Evolutionary conservation across 192 early-diverging fungal species (phyloP).

Genomic region (Coemansia asiatica): DNA sequence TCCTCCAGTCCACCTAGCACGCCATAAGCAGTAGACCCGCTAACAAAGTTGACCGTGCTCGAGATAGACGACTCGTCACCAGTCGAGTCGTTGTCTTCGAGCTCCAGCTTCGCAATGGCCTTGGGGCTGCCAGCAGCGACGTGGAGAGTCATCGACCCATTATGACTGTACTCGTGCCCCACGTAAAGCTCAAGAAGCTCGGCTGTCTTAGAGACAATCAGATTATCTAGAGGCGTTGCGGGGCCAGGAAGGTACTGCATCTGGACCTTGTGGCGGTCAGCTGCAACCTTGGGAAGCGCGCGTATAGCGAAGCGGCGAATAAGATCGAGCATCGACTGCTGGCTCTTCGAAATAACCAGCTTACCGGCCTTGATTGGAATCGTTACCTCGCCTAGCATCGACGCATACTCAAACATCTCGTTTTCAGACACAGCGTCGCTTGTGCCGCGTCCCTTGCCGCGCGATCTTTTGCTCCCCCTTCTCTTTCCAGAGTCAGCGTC

Average conservation of each 20-base stretch:
- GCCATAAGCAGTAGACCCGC: not conserved
- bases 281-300: slow-evolving; percentile 40
- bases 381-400: slow-evolving; percentile 37
- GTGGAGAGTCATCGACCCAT: slow-evolving; percentile 46
- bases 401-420: slow-evolving; percentile 24
- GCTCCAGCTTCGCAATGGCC: slow-evolving; percentile 49
- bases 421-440: slow-evolving; percentile 7
- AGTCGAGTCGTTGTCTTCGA: slow-evolving; percentile 37
- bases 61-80: slow-evolving; percentile 18
- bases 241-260: slow-evolving; percentile 46
- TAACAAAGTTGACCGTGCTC: slow-evolving; percentile 10
- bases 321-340: slow-evolving; percentile 35
- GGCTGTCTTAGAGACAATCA: slow-evolving; percentile 38
- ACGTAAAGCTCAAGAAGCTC: slow-evolving; percentile 43
- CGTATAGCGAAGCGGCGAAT: slow-evolving; percentile 47
- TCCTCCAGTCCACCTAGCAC: slow-evolving; percentile 37
- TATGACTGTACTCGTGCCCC: slow-evolving; percentile 46
- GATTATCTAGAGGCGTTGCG: slow-evolving; percentile 35
- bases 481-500: not conserved
- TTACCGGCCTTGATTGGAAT: slow-evolving; percentile 37
- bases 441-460: slow-evolving; percentile 7
- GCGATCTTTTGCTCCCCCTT: not conserved
- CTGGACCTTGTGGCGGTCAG: slow-evolving; percentile 35
- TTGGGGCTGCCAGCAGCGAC: slow-evolving; percentile 39
- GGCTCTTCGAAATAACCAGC: slow-evolving; percentile 44